phyloP scores from a whole-genome alignment of 2,329 filamentous ascomycete genomes.

The Colletotrichum costaricense region DNA sequence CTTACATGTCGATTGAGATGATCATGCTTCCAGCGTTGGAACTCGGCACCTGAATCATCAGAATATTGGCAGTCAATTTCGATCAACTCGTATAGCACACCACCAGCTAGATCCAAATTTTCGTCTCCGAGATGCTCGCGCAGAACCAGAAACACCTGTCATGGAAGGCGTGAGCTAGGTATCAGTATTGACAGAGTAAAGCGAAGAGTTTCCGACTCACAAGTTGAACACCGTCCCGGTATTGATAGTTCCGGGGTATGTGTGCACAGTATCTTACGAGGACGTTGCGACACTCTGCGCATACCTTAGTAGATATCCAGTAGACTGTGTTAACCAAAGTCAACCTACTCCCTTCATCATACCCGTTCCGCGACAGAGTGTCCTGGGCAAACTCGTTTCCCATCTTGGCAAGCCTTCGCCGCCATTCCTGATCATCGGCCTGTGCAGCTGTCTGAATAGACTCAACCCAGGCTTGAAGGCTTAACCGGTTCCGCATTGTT shows the following conservation, averaged over 20 bases:
- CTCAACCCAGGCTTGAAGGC: conserved; percentile 29
- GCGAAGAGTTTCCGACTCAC: conserved; percentile 39
- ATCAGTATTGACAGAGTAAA: not conserved
- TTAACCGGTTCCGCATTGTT: conserved; percentile 24
- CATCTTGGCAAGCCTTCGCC: conserved; percentile 7
- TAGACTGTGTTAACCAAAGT: not conserved
- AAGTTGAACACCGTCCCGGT: conserved; percentile 56
- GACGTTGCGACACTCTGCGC: conserved; percentile 56
- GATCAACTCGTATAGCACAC: conserved; percentile 59
- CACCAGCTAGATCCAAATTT: conserved; percentile 54
- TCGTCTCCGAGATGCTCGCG: conserved; percentile 58
- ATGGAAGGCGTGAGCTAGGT: not conserved
- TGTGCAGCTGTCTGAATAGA: conserved; percentile 14
- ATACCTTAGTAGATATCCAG: conserved; percentile 1
- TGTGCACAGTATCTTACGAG: conserved; percentile 56
- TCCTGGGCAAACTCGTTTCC: not conserved
- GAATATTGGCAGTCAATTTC: conserved; percentile 57
- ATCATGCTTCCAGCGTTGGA: conserved; percentile 58
- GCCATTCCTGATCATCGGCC: conserved; percentile 10
- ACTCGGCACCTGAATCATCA: conserved; percentile 57
- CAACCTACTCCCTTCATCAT: conserved; percentile 32
- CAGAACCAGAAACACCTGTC: conserved; percentile 54
- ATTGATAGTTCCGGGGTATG: conserved; percentile 58
- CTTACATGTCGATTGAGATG: conserved; percentile 57
- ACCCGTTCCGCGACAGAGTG: conserved; percentile 15